A percentile compares a stretch with the other conserved stretches of the same genome.
These are phyloP conservation scores for Lonicera japonica DNA, from an alignment of 129 eudicot genomes.

Conservation along the genomic window DNA sequence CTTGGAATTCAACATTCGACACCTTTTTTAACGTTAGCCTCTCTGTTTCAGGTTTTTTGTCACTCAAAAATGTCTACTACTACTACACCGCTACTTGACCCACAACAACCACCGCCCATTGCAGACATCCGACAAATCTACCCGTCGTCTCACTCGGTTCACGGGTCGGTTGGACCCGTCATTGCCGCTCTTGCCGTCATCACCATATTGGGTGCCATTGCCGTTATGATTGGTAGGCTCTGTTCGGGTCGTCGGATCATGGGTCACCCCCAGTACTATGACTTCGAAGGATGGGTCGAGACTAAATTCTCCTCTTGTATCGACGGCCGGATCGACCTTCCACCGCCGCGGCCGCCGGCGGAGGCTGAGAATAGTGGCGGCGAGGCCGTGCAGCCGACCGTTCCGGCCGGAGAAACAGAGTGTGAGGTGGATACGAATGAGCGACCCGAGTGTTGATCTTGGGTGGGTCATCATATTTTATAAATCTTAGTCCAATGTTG, in stretches of 20 bases:
- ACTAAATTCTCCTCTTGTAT: constrained; percentile 60
- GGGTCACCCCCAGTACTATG: constrained; percentile 65
- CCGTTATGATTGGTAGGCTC: constrained; percentile 70
- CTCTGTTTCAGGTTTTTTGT: neutral
- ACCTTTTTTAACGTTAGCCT: too few species aligned
- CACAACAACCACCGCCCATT: constrained; percentile 43
- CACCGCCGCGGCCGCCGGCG: constrained; percentile 26
- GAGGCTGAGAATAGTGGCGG: constrained; percentile 9
- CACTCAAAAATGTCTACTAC: constrained; percentile 31
- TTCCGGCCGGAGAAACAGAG: neutral
- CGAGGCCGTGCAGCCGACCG: neutral
- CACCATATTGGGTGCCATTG: constrained; percentile 49
- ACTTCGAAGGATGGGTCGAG: constrained; percentile 70
- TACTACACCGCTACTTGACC: constrained; percentile 26
- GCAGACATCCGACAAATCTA: constrained; percentile 34
- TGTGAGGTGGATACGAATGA: neutral
- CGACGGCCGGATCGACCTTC: constrained; percentile 50
- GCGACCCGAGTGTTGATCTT: neutral
- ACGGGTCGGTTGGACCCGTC: constrained; percentile 78
- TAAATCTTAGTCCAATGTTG: too few species aligned
- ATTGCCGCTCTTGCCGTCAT: constrained; percentile 64
- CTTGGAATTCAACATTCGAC: too few species aligned
- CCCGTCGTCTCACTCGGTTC: constrained; percentile 23
- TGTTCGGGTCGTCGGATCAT: constrained; percentile 60
- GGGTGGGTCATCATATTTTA: neutral